Base-by-base conservation (phyloP, 2,329 filamentous ascomycete genomes). In the Fusarium secorum region DNA sequence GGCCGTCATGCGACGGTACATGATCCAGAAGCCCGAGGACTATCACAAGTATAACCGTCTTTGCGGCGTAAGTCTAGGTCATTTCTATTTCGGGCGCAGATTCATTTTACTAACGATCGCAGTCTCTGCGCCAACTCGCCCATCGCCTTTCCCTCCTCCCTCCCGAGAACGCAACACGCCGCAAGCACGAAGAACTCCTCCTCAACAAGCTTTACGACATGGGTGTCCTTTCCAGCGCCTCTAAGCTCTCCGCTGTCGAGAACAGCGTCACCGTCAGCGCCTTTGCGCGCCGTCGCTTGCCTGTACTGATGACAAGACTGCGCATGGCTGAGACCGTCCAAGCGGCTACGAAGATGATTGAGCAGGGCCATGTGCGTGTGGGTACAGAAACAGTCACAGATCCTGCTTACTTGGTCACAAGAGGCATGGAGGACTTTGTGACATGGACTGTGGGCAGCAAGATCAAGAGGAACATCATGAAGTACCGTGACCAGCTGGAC, bases 391-490 rank as follows among this genome's bases (percentile, higher is more conserved):
- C 95, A 3, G 88, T 98, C 30, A 97, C 93, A 4, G 95, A 98
- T 79, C 90, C 94, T 32, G 95, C 94, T 1, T 98, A 94, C 77
- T 82, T 98, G 57, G 94, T 98, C 11, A 96, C 93, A 39, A 87
- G 95, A 72, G 93, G 90, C 67, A 93, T 97, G 87, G 95, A 98
- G 83, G 95, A 98, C 82, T 97, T 97, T 79, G 92, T 98, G 22
- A 98, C 95, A 1, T 98, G 95, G 95, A 91, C 95, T 14, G 93
- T 97, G 76, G 94, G 93, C 66, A 97, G 93, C 82, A 98, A 98
- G 92, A 95, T 98, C 81, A 97, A 97, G 91, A 89, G 92, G 79
- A 96, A 94, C 79, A 97, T 98, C 71, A 91, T 97, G 89, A 93
- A 93, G 82, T 98, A 98, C 80, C 90, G 94, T 75, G 94, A 98